Evolutionary conservation across 2,329 filamentous ascomycete species (phyloP).

Genomic region (Hymenoscyphus infarciens): DNA sequence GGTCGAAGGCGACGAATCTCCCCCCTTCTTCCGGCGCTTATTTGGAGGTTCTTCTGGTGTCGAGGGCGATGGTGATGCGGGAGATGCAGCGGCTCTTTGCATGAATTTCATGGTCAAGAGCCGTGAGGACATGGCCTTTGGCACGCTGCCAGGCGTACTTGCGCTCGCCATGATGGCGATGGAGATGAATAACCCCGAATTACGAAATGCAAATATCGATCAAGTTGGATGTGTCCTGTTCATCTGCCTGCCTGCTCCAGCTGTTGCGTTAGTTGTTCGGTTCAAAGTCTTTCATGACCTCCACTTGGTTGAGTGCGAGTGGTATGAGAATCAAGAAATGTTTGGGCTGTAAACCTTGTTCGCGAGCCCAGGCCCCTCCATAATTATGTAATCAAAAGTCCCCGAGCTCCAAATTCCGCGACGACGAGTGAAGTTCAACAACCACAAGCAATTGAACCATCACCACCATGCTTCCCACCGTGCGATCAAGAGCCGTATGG

Average conservation of each 20-base stretch:
- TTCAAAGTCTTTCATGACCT: not conserved
- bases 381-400: slow-evolving; percentile 6
- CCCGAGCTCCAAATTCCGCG: slow-evolving; percentile 12
- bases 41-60: slow-evolving; percentile 49
- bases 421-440: slow-evolving; percentile 6
- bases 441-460: slow-evolving; percentile 27
- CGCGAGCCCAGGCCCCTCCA: not conserved
- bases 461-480: slow-evolving; percentile 42
- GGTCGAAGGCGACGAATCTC: slow-evolving; percentile 35
- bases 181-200: not conserved
- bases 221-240: not conserved
- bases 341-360: slow-evolving; percentile 6
- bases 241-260: not conserved
- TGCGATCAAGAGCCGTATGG: slow-evolving; percentile 39
- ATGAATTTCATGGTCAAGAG: slow-evolving; percentile 97
- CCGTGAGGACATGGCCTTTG: slow-evolving; percentile 77
- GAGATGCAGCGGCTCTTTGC: slow-evolving; percentile 72
- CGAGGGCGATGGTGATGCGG: slow-evolving; percentile 43
- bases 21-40: slow-evolving; percentile 59
- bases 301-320: not conserved
- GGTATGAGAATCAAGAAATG: slow-evolving; percentile 2
- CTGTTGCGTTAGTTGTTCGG: not conserved
- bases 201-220: not conserved
- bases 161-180: slow-evolving; percentile 28
- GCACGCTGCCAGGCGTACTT: slow-evolving; percentile 37